Evolutionary conservation across 805 yeast genomes (phyloP).

Genomic region (Wickerhamomyces queroliae): DNA sequence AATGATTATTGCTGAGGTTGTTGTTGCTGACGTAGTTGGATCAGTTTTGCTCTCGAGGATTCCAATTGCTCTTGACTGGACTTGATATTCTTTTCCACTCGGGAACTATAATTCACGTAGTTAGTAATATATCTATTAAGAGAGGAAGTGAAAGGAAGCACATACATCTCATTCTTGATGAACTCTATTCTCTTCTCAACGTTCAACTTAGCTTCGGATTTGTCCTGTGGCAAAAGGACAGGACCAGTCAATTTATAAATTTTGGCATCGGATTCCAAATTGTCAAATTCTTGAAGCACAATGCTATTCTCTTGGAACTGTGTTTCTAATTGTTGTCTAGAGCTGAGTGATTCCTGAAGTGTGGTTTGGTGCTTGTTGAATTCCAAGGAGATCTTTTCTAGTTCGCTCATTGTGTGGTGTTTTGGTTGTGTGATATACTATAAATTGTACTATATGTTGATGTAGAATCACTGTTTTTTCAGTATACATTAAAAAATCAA

Average conservation of each 20-base stretch:
- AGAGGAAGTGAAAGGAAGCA: background rate
- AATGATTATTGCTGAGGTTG: slow-evolving; percentile 4
- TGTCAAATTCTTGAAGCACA: slow-evolving; percentile 74
- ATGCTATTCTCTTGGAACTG: slow-evolving; percentile 92
- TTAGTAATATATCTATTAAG: slow-evolving; percentile 1
- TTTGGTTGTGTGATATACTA: no score
- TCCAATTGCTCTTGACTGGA: slow-evolving; percentile 51
- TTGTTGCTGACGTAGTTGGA: slow-evolving; percentile 36
- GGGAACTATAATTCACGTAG: slow-evolving; percentile 22
- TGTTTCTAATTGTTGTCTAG: slow-evolving; percentile 86
- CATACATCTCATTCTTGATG: slow-evolving; percentile 68
- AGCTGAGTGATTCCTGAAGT: slow-evolving; percentile 49
- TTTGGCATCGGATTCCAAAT: slow-evolving; percentile 61
- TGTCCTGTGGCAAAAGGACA: slow-evolving; percentile 84
- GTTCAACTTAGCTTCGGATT: slow-evolving; percentile 72
- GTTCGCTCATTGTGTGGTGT: slow-evolving; percentile 25
- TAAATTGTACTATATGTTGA: no score
- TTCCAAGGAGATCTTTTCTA: slow-evolving; percentile 38
- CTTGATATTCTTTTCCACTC: slow-evolving; percentile 70
- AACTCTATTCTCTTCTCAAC: slow-evolving; percentile 89
- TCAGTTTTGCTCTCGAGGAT: slow-evolving; percentile 46
- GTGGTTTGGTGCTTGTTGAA: slow-evolving; percentile 40
- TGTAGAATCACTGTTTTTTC: slow-evolving; percentile 1
- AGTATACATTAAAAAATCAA: background rate
- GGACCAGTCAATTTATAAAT: slow-evolving; percentile 91